phyloP scores from a whole-genome alignment of 495 filamentous ascomycete species.

The Xylaria flabelliformis region DNA sequence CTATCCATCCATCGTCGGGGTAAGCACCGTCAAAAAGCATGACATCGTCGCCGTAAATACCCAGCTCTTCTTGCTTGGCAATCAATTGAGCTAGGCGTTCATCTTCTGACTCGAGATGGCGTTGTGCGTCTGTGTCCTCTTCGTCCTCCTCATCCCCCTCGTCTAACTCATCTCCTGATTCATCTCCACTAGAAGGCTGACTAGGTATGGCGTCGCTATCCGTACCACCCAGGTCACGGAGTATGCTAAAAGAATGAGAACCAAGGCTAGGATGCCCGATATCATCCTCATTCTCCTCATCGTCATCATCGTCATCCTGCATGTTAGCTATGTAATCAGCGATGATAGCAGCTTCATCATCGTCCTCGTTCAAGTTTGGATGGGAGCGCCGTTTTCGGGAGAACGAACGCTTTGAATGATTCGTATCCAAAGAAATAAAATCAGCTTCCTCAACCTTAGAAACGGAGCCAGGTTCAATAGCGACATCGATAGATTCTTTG shows the following conservation, averaged over 20 bases:
- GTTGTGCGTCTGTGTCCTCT: conserved; percentile 41
- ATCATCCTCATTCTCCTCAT: conserved; percentile 43
- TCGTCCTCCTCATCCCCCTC: conserved; percentile 36
- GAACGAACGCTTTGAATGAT: conserved; percentile 9
- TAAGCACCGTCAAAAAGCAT: conserved; percentile 56
- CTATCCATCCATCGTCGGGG: conserved; percentile 30
- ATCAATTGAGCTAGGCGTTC: conserved; percentile 65
- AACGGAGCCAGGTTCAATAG: conserved; percentile 17
- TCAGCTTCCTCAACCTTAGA: conserved; percentile 9
- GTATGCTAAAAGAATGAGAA: conserved; percentile 38
- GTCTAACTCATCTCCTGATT: conserved; percentile 30
- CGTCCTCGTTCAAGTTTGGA: conserved; percentile 36
- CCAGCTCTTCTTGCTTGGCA: conserved; percentile 71
- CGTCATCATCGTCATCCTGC: conserved; percentile 42
- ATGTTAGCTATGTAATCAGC: conserved; percentile 84
- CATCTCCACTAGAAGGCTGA: conserved; percentile 30
- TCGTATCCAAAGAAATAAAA: conserved; percentile 31
- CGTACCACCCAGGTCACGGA: conserved; percentile 57
- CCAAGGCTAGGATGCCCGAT: conserved; percentile 25
- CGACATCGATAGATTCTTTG: conserved; percentile 28
- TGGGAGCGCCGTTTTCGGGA: conserved; percentile 13
- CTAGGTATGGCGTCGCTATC: conserved; percentile 43
- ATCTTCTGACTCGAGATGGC: conserved; percentile 52
- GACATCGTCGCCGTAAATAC: conserved; percentile 63
- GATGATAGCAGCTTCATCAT: conserved; percentile 61